These are phyloP conservation scores for Lolium multiflorum DNA, from an alignment of 176 grass and related monocot genomes.

Conservation along the genomic window DNA sequence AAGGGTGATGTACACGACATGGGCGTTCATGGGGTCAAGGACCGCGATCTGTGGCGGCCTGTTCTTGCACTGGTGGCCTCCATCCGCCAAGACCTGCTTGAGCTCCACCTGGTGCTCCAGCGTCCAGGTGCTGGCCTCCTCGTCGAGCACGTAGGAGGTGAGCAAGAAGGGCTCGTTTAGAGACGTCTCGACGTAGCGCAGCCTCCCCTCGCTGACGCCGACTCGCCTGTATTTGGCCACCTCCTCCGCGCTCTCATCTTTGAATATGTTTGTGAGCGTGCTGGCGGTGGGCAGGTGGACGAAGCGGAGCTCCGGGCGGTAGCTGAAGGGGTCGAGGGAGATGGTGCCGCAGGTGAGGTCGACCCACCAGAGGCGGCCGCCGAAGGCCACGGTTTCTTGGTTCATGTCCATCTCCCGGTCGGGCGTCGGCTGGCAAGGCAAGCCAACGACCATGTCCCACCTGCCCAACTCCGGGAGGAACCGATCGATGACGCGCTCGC, in stretches of 20 bases:
- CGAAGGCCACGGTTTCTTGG: conserved; percentile 25
- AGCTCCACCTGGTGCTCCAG: background rate
- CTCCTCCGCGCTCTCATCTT: background rate
- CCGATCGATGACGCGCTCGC: background rate
- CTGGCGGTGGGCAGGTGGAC: background rate
- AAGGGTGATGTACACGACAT: background rate
- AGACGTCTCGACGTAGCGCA: background rate
- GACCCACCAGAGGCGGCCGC: conserved; percentile 13
- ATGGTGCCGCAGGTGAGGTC: background rate
- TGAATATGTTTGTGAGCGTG: background rate
- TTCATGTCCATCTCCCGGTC: conserved; percentile 13
- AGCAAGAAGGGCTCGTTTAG: background rate
- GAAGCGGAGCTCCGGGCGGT: conserved; percentile 12
- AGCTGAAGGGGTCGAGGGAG: background rate
- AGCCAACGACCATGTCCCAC: too few relatives aligned
- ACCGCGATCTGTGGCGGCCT: conserved; percentile 12
- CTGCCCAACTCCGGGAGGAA: background rate
- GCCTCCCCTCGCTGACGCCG: conserved; percentile 15
- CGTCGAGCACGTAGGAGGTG: background rate
- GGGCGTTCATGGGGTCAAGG: background rate
- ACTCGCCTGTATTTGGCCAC: conserved; percentile 16
- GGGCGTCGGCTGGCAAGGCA: background rate
- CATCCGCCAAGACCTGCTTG: conserved; percentile 5
- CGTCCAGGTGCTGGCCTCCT: conserved; percentile 4
- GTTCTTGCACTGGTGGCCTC: background rate